Evolutionary conservation across 805 yeast species (phyloP).

Genomic region (Schizosaccharomyces japonicus): DNA sequence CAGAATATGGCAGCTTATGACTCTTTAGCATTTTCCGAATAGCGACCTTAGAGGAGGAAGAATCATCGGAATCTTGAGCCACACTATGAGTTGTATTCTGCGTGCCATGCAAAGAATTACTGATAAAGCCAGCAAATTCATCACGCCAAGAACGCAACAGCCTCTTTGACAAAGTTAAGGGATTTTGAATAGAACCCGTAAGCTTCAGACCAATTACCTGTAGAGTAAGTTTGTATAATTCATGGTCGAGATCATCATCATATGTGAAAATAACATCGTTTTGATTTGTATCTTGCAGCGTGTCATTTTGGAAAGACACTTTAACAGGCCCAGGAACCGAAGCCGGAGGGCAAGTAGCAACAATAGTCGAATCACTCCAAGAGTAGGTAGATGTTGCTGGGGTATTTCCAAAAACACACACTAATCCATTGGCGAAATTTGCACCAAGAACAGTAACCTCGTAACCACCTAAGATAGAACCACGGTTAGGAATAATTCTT

Average conservation of each 20-base stretch:
- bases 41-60: conserved; percentile 7
- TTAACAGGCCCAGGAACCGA: conserved; percentile 71
- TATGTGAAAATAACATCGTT: conserved; percentile 46
- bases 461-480: conserved; percentile 87
- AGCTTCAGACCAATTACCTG: conserved; percentile 91
- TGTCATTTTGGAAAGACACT: conserved; percentile 50
- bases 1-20: neutral
- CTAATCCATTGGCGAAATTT: conserved; percentile 60
- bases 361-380: conserved; percentile 87
- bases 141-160: conserved; percentile 41
- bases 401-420: conserved; percentile 56
- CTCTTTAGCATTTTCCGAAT: conserved; percentile 1
- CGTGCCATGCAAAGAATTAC: neutral
- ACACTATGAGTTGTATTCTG: conserved; percentile 17
- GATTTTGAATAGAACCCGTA: conserved; percentile 90
- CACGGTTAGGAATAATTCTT: conserved; percentile 82
- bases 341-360: conserved; percentile 84
- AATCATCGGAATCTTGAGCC: conserved; percentile 13
- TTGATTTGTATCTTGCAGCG: conserved; percentile 13
- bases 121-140: conserved; percentile 6
- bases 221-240: conserved; percentile 77
- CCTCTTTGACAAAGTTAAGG: conserved; percentile 73
- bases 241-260: conserved; percentile 84
- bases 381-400: conserved; percentile 50
- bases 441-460: conserved; percentile 80